phyloP scores from a whole-genome alignment of 768 basidiomycete genomes.

The Amanita phalloides region DNA sequence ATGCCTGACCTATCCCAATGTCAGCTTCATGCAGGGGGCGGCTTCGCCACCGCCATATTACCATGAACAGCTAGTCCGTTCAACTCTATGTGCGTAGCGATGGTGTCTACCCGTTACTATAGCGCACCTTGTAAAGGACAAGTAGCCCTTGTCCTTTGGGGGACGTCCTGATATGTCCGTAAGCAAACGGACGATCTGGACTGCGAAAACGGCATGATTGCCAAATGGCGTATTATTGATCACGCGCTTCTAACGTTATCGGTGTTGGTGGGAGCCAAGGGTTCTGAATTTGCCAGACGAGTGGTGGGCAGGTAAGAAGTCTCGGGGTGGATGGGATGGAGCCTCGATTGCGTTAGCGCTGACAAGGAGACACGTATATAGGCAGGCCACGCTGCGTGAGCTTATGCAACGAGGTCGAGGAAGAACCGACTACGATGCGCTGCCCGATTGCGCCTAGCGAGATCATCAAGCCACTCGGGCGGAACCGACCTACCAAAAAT shows the following conservation, averaged over 20 bases:
- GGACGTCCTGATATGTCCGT: neutral
- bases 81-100: too few relatives aligned
- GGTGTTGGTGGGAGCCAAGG: constrained; percentile 2
- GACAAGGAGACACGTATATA: neutral
- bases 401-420: constrained; percentile 2
- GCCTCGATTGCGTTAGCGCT: neutral
- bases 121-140: neutral
- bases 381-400: constrained; percentile 1
- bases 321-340: neutral
- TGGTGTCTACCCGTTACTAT: neutral
- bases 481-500: constrained; percentile 4
- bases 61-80: too few relatives aligned
- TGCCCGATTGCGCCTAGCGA: neutral
- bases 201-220: neutral
- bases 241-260: constrained; percentile 3
- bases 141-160: neutral
- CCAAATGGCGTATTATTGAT: constrained; percentile 3
- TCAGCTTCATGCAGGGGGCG: neutral
- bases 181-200: neutral
- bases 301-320: neutral
- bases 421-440: neutral
- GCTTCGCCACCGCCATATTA: too few relatives aligned
- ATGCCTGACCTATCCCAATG: neutral
- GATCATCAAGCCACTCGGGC: constrained; percentile 1
- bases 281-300: neutral